Evolutionary conservation across 139 green algal species (phyloP), one percentile per base, ranked within the genome.

Genomic region (Chlorella vulgaris): DNA sequence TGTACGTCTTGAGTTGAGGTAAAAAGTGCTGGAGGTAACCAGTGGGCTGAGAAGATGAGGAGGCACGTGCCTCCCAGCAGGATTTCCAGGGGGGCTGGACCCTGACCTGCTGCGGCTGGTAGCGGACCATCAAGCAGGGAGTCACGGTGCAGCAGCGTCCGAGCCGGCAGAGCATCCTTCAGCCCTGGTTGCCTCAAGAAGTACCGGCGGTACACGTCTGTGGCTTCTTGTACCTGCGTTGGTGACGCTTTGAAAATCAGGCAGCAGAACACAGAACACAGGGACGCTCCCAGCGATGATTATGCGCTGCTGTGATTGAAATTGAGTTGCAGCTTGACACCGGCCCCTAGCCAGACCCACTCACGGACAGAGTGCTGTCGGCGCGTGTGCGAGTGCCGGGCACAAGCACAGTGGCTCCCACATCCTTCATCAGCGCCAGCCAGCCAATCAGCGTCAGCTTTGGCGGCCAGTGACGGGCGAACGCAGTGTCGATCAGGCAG

Each of bases 341-440:
- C n/a, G n/a, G n/a, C n/a, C n/a, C n/a, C n/a, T n/a, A n/a, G n/a
- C n/a, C n/a, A n/a, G n/a, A n/a, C n/a, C n/a, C n/a, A n/a, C 69
- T 68, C 73, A 80, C 71, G 26, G 60, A 40, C 53, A 74, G 62
- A 71, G 70, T 81, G 47, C 43, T 69, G 70, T 43, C 74, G 39
- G 66, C 85, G 60, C 71, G 75, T 35, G 60, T 86, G 82, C 61
- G 43, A 29, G 28, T 76, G 58, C n/a, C 88, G 55, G 29, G 81
- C 77, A 65, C 86, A 81, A 42, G 83, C 40, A 60, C 88, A 79
- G 36, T 80, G 82, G 62, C 89, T 82, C 35, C 75, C 53, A 76
- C 53, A 6, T 77, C 80, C 69, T 86, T 86, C 83, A 88, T 90
- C 81, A 91, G 92, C 8, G 86, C 65, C 83, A 89, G 86, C 83